Evolutionary conservation across 257 asterid species (phyloP).

Genomic region (Solanum appendiculatum): DNA sequence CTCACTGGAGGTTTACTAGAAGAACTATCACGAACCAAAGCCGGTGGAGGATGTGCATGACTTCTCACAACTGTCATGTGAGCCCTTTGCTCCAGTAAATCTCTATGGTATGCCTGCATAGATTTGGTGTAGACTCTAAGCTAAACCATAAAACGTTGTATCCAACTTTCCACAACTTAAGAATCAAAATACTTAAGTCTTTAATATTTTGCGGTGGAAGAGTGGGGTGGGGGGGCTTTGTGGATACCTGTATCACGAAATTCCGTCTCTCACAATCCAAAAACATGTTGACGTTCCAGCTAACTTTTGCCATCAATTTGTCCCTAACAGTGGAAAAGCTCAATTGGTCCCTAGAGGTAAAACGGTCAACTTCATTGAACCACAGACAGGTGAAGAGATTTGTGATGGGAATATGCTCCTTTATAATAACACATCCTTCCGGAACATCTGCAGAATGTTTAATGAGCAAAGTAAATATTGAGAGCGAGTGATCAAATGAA

Average conservation of each 20-base stretch:
- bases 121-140: not conserved
- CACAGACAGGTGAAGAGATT: constrained; percentile 90
- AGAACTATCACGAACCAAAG: constrained; percentile 12
- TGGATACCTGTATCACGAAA: constrained; percentile 75
- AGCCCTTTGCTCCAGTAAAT: constrained; percentile 69
- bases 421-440: constrained; percentile 86
- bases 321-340: constrained; percentile 97
- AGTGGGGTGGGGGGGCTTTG: not conserved
- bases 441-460: constrained; percentile 84
- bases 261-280: constrained; percentile 90
- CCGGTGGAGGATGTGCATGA: constrained; percentile 23
- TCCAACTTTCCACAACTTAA: not conserved
- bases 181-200: not conserved
- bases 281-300: constrained; percentile 80
- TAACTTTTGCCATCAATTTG: constrained; percentile 49
- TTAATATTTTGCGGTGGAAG: not conserved
- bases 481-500: not conserved
- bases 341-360: constrained; percentile 92
- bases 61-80: constrained; percentile 26
- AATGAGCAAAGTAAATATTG: not conserved
- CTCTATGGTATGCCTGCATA: constrained; percentile 84
- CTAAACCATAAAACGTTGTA: not conserved
- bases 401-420: constrained; percentile 83
- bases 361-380: constrained; percentile 97
- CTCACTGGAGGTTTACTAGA: constrained; percentile 16